phyloP scores from a whole-genome alignment of 2,329 filamentous ascomycete species.

The Bipolaris cookei region DNA sequence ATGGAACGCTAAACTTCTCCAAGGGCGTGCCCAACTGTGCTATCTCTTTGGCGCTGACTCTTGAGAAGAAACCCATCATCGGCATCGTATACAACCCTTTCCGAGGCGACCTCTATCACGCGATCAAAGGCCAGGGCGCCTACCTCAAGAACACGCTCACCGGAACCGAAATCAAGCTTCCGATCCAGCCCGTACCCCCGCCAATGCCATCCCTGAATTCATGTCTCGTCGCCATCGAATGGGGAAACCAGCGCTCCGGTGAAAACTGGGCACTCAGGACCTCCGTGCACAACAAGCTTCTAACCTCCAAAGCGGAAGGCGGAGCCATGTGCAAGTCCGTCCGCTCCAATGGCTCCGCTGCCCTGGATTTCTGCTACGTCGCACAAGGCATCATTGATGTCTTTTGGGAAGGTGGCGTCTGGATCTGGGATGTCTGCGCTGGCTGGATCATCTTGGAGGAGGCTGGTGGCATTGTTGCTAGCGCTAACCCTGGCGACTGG shows the following conservation, averaged over 20 bases:
- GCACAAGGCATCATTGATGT: constrained; percentile 44
- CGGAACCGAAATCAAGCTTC: constrained; percentile 35
- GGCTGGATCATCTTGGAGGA: constrained; percentile 50
- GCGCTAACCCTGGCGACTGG: constrained; percentile 48
- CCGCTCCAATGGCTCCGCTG: constrained; percentile 46
- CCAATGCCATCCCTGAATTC: constrained; percentile 39
- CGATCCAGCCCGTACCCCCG: constrained; percentile 33
- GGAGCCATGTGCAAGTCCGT: constrained; percentile 46
- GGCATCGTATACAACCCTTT: constrained; percentile 48
- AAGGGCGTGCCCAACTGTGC: constrained; percentile 48
- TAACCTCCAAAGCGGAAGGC: constrained; percentile 35
- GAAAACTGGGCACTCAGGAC: constrained; percentile 48
- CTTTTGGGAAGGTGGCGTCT: constrained; percentile 49
- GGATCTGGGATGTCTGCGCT: constrained; percentile 47
- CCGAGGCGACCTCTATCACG: constrained; percentile 44
- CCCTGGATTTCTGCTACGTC: constrained; percentile 50
- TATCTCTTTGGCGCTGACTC: constrained; percentile 40
- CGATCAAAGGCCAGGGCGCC: constrained; percentile 43
- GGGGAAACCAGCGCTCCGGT: constrained; percentile 47
- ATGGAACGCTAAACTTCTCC: constrained; percentile 51
- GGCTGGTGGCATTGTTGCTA: constrained; percentile 47
- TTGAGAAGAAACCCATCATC: constrained; percentile 44
- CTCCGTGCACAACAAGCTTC: constrained; percentile 34
- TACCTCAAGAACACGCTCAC: constrained; percentile 32
- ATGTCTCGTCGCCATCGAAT: constrained; percentile 47